A percentile compares a stretch with the other conserved stretches of the same genome.
These are phyloP conservation scores for Priceomyces melissophilus DNA, from an alignment of 805 yeast genomes.

Conservation along the genomic window DNA sequence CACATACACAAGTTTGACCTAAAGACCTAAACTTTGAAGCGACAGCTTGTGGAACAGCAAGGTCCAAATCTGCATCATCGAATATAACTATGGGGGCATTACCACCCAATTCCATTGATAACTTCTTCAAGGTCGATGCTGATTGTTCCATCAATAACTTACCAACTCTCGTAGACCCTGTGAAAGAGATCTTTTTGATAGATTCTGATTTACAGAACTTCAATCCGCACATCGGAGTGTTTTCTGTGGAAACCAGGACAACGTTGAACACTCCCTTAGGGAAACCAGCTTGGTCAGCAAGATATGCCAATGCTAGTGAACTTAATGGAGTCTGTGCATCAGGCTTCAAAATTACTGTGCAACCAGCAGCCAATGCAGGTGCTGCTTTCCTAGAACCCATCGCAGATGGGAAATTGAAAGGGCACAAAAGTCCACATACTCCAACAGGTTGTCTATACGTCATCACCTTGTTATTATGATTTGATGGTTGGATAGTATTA, in stretches of 20 bases:
- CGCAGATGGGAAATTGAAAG: conserved; percentile 67
- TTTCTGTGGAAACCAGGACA: conserved; percentile 42
- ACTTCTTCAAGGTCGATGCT: conserved; percentile 60
- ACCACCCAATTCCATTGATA: conserved; percentile 75
- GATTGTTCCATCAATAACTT: conserved; percentile 62
- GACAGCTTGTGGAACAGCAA: conserved; percentile 64
- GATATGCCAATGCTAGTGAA: conserved; percentile 53
- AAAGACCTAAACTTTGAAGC: conserved; percentile 69
- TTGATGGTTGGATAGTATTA: conserved; percentile 53
- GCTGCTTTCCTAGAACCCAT: conserved; percentile 66
- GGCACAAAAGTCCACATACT: conserved; percentile 59
- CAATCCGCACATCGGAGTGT: conserved; percentile 52
- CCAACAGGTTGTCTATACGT: conserved; percentile 62
- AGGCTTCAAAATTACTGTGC: conserved; percentile 59
- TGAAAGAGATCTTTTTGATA: conserved; percentile 69
- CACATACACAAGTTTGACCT: conserved; percentile 83
- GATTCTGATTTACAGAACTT: conserved; percentile 50
- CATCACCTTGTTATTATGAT: conserved; percentile 47
- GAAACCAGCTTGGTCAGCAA: conserved; percentile 58
- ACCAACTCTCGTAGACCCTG: conserved; percentile 77
- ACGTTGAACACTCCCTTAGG: conserved; percentile 58
- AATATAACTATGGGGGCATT: conserved; percentile 78
- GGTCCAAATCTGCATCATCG: conserved; percentile 65
- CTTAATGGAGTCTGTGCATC: conserved; percentile 61
- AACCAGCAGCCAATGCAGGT: conserved; percentile 65